These are phyloP conservation scores for Lupinus albus DNA, from an alignment of 306 rosid genomes.

Conservation along the genomic window DNA sequence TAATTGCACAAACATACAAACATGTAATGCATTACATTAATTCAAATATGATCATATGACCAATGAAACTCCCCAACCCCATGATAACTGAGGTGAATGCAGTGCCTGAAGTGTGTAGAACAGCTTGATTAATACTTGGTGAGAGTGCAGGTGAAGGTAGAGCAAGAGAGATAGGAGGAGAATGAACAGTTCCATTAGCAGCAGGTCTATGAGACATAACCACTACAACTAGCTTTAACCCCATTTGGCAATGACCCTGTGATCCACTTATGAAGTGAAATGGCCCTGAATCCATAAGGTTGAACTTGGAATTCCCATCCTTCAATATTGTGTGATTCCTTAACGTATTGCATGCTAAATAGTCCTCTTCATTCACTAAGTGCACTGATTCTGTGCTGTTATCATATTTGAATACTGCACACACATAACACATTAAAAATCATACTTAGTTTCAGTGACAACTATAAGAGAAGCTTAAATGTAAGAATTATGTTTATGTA, in stretches of 20 bases:
- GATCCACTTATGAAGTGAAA: constrained; percentile 45
- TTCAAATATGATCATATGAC: neutral
- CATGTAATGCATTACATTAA: neutral
- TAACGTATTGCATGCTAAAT: constrained; percentile 6
- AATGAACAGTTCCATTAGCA: neutral
- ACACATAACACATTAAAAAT: neutral
- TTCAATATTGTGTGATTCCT: constrained; percentile 2
- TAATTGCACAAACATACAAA: no score
- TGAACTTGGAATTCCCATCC: constrained; percentile 29
- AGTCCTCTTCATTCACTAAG: constrained; percentile 37
- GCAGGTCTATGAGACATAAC: neutral
- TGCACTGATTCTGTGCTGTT: constrained; percentile 35
- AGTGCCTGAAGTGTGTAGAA: neutral
- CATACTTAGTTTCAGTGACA: neutral
- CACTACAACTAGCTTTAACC: constrained; percentile 38
- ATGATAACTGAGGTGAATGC: neutral
- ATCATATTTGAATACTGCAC: constrained; percentile 42
- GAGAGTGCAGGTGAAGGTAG: neutral
- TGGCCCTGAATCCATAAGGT: constrained; percentile 34
- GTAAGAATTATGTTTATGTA: no score
- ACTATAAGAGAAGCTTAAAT: no score
- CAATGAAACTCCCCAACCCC: constrained; percentile 29
- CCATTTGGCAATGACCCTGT: constrained; percentile 32
- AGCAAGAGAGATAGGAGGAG: neutral
- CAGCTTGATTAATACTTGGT: constrained; percentile 3